A percentile compares a stretch with the other conserved stretches of the same genome.
phyloP scores from a whole-genome alignment of 495 filamentous ascomycete genomes.

The Lichenothelia convexa region DNA sequence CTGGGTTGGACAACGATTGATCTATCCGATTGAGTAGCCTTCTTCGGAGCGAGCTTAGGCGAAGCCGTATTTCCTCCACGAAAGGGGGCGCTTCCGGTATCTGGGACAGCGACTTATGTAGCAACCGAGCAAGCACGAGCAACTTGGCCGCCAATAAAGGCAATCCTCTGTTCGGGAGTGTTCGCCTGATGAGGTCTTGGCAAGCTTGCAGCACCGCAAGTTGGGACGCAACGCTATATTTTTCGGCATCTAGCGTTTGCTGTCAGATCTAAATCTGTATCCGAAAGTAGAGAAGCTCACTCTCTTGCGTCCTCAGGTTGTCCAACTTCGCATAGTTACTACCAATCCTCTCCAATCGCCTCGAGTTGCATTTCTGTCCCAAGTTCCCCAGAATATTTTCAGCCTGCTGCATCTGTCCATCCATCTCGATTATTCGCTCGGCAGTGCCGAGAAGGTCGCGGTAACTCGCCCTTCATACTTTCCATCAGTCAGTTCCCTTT shows the following conservation, averaged over 20 bases:
- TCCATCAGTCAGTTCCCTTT: conserved; percentile 1
- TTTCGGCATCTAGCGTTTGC: conserved; percentile 32
- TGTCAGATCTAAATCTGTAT: too few species aligned
- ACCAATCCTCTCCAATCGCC: conserved; percentile 48
- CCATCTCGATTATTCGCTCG: conserved; percentile 81
- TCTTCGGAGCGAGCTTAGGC: conserved; percentile 38
- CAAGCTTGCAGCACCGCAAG: conserved; percentile 43
- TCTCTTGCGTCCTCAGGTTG: conserved; percentile 24
- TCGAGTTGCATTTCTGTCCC: conserved; percentile 59
- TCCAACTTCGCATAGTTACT: conserved; percentile 43
- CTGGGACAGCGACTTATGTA: conserved; percentile 48
- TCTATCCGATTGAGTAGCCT: conserved; percentile 50
- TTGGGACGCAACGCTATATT: conserved; percentile 40
- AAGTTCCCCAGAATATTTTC: conserved; percentile 52
- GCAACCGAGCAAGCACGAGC: conserved; percentile 51
- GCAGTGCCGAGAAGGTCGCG: conserved; percentile 84
- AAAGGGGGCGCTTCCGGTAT: conserved; percentile 30
- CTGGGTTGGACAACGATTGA: conserved; percentile 37
- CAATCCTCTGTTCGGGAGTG: conserved; percentile 38
- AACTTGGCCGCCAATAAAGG: conserved; percentile 60
- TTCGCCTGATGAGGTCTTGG: conserved; percentile 32
- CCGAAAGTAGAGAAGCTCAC: too few species aligned
- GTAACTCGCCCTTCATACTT: conserved; percentile 51
- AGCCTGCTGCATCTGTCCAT: conserved; percentile 51
- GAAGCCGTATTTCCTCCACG: conserved; percentile 42